Base-by-base conservation (phyloP, 768 basidiomycete genomes). In the Calocera viscosa region DNA sequence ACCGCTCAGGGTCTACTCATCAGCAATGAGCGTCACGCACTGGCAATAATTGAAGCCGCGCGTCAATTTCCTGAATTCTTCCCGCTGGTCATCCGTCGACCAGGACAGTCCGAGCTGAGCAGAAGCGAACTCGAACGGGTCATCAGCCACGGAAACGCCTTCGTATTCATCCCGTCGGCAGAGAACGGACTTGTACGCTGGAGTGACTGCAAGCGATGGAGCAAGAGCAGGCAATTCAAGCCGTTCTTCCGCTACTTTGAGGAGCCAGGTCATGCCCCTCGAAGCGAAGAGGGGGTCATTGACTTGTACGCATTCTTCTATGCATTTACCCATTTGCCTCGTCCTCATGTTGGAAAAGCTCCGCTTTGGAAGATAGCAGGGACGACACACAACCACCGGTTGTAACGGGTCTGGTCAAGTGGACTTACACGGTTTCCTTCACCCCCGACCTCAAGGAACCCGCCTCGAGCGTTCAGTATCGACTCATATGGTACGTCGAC, bases 191-290 rank as follows among this genome's bases (percentile, higher is more conserved):
- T 60, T 16, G 53, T 60, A 22, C 53, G 53, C 30, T 60, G 53
- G 53, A 60, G 53, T 32, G 53, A 60, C 53, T 60, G 53, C 30
- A 60, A 32, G 30, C 24, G 53, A 19, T 60, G 53, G 53, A 22
- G 53, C 11, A 60, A 60, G 53, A 60, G 53, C 53, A 26, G 53
- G 26, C 53, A 60, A 26, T 60, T 16, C 53, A 26, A 32, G 53
- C 53, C 53, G 11, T 60, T 60, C 53, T 60, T 60, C 30, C 53
- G 53, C 2, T 60, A 60, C 19, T 60, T 60, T 19, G 53, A 60
- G 30, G 53, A 32, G 24, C 14, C 53, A 8, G 43, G 53, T 7
- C 53, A 5, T 10, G 10, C 2, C 8, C 14, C 26, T 26, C 26
- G 26, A 10, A 60, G 5, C 7, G 24, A 19, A 8, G 43, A 47